A percentile compares a stretch with the other conserved stretches of the same genome.
Conservation (phyloP, 2,329 filamentous ascomycete species). For the Penicillium aurantiogriseum region DNA sequence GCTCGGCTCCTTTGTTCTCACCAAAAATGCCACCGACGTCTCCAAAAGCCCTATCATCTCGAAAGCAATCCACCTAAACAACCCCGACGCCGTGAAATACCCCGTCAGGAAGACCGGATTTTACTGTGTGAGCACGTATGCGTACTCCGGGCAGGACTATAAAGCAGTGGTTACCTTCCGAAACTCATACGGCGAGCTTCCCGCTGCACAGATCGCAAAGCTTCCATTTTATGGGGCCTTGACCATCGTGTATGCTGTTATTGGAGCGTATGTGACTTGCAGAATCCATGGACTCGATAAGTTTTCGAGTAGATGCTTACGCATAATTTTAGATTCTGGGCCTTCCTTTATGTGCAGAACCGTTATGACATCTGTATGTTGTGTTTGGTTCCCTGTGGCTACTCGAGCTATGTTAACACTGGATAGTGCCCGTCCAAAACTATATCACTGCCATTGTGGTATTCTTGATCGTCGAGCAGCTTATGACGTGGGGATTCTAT, state of each 20-base stretch:
- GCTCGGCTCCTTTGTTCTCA: conserved; percentile 79
- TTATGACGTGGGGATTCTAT: conserved; percentile 99
- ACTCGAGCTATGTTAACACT: conserved; percentile 33
- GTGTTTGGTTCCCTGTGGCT: conserved; percentile 28
- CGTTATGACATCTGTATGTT: conserved; percentile 77
- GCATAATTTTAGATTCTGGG: conserved; percentile 68
- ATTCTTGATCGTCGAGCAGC: conserved; percentile 91
- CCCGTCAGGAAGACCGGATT: conserved; percentile 87
- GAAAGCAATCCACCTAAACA: conserved; percentile 76
- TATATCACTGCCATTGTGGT: conserved; percentile 97
- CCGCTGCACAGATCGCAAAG: conserved; percentile 93
- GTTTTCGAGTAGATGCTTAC: conserved; percentile 20
- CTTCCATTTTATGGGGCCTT: conserved; percentile 95
- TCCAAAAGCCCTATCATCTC: conserved; percentile 74
- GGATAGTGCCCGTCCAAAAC: conserved; percentile 85
- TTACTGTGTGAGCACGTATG: conserved; percentile 84
- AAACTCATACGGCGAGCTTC: conserved; percentile 94
- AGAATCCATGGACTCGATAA: neutral
- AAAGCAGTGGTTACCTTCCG: conserved; percentile 83
- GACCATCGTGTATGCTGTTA: conserved; percentile 86
- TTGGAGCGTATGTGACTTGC: conserved; percentile 60
- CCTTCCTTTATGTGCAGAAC: conserved; percentile 92
- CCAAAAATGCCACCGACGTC: conserved; percentile 68
- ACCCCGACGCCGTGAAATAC: conserved; percentile 72
- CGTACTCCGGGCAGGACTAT: conserved; percentile 68